phyloP scores from a whole-genome alignment of 164 flowering plant species.

The Umbilicus rupestris region DNA sequence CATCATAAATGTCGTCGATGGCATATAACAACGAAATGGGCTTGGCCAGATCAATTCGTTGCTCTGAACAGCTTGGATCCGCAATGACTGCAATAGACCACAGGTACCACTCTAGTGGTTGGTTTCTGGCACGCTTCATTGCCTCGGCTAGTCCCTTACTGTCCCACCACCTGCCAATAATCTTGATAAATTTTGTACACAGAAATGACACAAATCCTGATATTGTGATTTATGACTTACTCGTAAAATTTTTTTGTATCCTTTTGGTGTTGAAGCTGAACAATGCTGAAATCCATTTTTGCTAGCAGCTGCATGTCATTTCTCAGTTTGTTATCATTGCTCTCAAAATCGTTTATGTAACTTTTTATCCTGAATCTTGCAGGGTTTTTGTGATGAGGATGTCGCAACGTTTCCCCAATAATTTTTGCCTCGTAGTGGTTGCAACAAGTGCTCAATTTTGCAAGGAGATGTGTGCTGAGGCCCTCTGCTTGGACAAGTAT shows the following conservation, averaged over 20 bases:
- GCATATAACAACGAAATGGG: conserved; percentile 36
- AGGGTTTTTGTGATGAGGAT: conserved; percentile 33
- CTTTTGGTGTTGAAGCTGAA: background rate
- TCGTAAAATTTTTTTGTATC: too few relatives aligned
- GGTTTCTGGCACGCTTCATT: conserved; percentile 38
- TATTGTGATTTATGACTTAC: too few relatives aligned
- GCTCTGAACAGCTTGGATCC: conserved; percentile 30
- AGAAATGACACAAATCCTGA: too few relatives aligned
- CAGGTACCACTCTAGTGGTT: conserved; percentile 47
- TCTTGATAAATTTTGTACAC: too few relatives aligned
- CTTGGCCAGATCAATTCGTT: conserved; percentile 40
- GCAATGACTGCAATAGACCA: conserved; percentile 30
- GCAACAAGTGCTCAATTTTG: background rate
- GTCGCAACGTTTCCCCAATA: conserved; percentile 17
- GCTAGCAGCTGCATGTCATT: conserved; percentile 26
- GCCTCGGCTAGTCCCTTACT: conserved; percentile 29
- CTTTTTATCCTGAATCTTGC: conserved; percentile 22
- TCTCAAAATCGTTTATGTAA: conserved; percentile 10
- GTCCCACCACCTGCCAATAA: conserved; percentile 69
- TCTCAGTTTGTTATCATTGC: background rate
- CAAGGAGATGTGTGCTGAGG: background rate
- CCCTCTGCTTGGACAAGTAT: conserved; percentile 32
- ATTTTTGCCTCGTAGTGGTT: conserved; percentile 12
- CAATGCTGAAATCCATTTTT: conserved; percentile 21
- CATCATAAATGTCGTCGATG: conserved; percentile 58